Conservation (phyloP, 441 rosid genomes). For the Gossypium trilobum region DNA sequence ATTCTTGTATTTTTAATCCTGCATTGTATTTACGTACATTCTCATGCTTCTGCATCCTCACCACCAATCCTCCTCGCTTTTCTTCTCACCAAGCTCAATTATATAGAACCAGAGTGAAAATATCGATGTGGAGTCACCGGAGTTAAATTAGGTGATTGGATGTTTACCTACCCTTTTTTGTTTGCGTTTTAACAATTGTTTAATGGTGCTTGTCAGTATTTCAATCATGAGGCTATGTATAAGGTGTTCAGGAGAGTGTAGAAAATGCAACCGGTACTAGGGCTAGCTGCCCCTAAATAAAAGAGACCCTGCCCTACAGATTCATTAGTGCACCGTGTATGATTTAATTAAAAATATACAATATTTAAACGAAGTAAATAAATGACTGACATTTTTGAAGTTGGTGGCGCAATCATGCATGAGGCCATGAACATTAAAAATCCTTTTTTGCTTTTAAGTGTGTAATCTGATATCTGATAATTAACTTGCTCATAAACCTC, state of each 20-base stretch:
- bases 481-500: neutral
- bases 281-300: conserved; percentile 14
- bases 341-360: neutral
- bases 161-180: neutral
- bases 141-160: conserved; percentile 1
- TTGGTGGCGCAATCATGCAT: conserved; percentile 14
- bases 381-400: neutral
- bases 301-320: conserved; percentile 16
- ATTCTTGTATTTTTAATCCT: too few relatives aligned
- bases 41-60: neutral
- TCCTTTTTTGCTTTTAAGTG: neutral
- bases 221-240: conserved; percentile 43
- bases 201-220: conserved; percentile 22
- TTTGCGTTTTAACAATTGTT: neutral
- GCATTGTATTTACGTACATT: too few relatives aligned
- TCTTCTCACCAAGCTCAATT: neutral
- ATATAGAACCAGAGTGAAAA: neutral
- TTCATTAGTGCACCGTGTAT: neutral
- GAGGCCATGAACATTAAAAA: neutral
- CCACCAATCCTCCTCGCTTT: neutral
- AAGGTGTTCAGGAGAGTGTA: neutral
- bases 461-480: neutral
- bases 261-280: conserved; percentile 10
- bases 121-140: neutral
- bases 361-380: neutral